Percentiles rank a stretch among this genome's conserved stretches.
Evolutionary conservation across 257 asterid genomes (phyloP).

Genomic region (Ophiorrhiza pumila): DNA sequence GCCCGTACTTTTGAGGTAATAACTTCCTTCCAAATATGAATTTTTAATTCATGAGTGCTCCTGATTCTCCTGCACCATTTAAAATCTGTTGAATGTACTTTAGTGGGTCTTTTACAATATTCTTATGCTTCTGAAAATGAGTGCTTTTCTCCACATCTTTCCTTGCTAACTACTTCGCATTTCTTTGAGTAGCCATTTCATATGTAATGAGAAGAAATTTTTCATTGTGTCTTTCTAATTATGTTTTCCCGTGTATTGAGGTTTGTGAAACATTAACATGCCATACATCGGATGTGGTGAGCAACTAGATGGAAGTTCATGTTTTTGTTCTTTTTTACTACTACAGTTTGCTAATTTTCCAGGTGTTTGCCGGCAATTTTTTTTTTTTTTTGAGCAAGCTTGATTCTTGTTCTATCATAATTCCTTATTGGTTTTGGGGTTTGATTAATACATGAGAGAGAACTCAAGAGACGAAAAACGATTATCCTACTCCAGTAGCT

Average conservation of each 20-base stretch:
- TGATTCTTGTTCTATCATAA: background rate
- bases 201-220: background rate
- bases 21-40: background rate
- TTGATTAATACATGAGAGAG: background rate
- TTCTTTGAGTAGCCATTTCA: background rate
- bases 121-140: background rate
- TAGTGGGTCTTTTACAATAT: background rate
- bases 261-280: background rate
- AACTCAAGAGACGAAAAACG: background rate
- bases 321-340: background rate
- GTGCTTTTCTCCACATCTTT: no score
- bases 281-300: no score
- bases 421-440: background rate
- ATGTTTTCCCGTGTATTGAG: background rate
- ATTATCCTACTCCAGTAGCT: background rate
- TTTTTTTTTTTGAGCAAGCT: background rate
- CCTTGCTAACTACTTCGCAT: background rate
- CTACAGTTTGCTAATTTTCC: background rate
- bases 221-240: background rate
- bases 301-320: background rate
- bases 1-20: conserved; percentile 58
- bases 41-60: background rate
- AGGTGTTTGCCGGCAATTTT: background rate
- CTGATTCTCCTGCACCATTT: background rate
- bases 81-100: background rate